A percentile compares a stretch with the other conserved stretches of the same genome.
Evolutionary conservation across 2,329 filamentous ascomycete species (phyloP).

Genomic region (Mycosphaerelloides madeirae): DNA sequence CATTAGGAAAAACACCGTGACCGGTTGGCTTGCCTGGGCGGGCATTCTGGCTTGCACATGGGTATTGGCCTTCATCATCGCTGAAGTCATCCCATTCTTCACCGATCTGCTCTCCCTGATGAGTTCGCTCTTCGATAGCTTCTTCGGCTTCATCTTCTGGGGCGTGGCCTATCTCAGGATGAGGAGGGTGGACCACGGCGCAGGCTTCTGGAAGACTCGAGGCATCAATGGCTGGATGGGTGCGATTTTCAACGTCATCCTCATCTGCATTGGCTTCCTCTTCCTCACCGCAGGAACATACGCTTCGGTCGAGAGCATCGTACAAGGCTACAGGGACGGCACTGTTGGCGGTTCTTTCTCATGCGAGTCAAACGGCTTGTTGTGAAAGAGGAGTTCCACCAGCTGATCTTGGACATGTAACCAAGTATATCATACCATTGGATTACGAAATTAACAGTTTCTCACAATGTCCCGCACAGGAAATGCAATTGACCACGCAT

Average conservation of each 20-base stretch:
- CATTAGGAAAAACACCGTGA: constrained; percentile 71
- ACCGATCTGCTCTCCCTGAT: constrained; percentile 68
- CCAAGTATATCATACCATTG: neutral
- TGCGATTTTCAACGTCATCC: constrained; percentile 63
- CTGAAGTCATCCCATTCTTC: constrained; percentile 92
- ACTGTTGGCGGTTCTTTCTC: constrained; percentile 68
- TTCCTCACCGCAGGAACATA: constrained; percentile 83
- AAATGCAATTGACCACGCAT: no score
- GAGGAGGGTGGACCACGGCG: constrained; percentile 59
- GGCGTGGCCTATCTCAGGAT: constrained; percentile 75
- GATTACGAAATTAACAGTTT: no score
- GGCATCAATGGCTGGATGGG: constrained; percentile 52
- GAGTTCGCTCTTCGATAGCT: constrained; percentile 87
- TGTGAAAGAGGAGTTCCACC: neutral
- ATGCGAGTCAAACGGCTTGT: constrained; percentile 61
- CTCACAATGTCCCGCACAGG: no score
- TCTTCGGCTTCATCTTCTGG: constrained; percentile 96
- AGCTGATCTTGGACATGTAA: neutral
- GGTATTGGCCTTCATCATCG: constrained; percentile 87
- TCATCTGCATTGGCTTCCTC: constrained; percentile 72
- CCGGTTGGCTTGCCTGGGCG: constrained; percentile 77
- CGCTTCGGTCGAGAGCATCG: constrained; percentile 64
- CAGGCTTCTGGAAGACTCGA: constrained; percentile 49
- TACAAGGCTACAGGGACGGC: constrained; percentile 63
- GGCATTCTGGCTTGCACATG: constrained; percentile 69